Percentiles rank a stretch among this genome's conserved stretches.
These are phyloP conservation scores for Kernera saxatilis DNA, from an alignment of 345 rosid species.

Conservation along the genomic window DNA sequence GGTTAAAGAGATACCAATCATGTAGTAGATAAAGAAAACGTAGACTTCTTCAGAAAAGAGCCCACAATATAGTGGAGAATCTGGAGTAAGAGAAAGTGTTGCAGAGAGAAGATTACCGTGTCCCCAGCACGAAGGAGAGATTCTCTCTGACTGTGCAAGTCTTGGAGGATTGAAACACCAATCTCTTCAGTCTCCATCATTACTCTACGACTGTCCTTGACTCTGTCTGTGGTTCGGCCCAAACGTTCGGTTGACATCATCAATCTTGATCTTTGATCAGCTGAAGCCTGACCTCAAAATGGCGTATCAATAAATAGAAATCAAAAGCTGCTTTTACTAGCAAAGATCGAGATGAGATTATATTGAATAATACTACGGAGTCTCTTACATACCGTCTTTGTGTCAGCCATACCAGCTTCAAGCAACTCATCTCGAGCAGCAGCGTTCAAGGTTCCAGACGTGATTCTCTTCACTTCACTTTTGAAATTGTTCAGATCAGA, in stretches of 20 bases:
- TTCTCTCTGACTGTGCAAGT: constrained; percentile 84
- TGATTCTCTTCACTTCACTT: constrained; percentile 59
- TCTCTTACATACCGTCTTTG: constrained; percentile 43
- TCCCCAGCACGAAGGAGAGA: constrained; percentile 69
- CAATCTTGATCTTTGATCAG: constrained; percentile 85
- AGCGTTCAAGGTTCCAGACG: constrained; percentile 43
- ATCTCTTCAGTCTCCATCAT: constrained; percentile 99
- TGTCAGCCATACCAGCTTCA: constrained; percentile 76
- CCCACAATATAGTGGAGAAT: background rate
- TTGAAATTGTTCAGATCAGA: constrained; percentile 84
- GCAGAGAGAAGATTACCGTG: constrained; percentile 41
- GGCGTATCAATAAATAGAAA: background rate
- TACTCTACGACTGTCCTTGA: constrained; percentile 80
- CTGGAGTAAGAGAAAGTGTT: background rate
- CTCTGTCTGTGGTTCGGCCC: constrained; percentile 58
- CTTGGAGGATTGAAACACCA: constrained; percentile 95
- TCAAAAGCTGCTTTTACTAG: background rate
- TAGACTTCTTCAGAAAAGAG: background rate
- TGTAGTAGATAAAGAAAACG: background rate
- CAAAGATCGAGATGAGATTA: background rate
- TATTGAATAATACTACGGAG: background rate
- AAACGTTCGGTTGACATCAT: constrained; percentile 76
- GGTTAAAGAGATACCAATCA: background rate
- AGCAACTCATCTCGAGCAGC: constrained; percentile 67
- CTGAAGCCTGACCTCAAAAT: constrained; percentile 53